These are phyloP conservation scores for Solanum hybrid DNA, from an alignment of 305 asterid species.

Conservation along the genomic window DNA sequence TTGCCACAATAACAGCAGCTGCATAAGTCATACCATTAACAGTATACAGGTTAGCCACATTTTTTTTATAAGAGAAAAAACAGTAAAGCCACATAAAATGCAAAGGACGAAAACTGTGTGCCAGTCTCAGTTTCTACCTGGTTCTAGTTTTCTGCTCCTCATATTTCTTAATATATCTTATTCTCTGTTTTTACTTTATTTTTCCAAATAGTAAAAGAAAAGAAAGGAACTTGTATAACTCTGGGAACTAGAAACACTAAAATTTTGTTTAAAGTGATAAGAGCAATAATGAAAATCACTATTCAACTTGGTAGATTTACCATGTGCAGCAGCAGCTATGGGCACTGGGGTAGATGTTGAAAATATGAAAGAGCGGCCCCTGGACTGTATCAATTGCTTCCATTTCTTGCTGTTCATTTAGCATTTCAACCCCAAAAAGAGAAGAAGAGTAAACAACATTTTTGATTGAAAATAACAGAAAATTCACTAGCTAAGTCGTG, in stretches of 20 bases:
- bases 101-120: neutral
- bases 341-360: slow-evolving; percentile 93
- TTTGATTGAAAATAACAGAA: neutral
- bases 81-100: neutral
- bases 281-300: neutral
- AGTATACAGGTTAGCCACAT: neutral
- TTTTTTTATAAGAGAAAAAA: neutral
- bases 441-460: neutral
- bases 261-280: neutral
- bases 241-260: neutral
- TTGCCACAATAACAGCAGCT: slow-evolving; percentile 85
- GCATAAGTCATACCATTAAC: slow-evolving; percentile 21
- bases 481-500: neutral
- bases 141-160: neutral
- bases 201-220: neutral
- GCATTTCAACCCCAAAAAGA: slow-evolving; percentile 10
- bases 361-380: slow-evolving; percentile 94
- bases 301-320: slow-evolving; percentile 20
- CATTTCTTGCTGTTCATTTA: slow-evolving; percentile 69
- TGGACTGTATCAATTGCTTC: slow-evolving; percentile 90
- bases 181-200: neutral
- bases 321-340: slow-evolving; percentile 85
- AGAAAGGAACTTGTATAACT: neutral
- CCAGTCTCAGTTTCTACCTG: neutral
- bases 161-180: neutral